phyloP scores from a whole-genome alignment of 352 stramenopile species.

The Phytophthora sansomeana region DNA sequence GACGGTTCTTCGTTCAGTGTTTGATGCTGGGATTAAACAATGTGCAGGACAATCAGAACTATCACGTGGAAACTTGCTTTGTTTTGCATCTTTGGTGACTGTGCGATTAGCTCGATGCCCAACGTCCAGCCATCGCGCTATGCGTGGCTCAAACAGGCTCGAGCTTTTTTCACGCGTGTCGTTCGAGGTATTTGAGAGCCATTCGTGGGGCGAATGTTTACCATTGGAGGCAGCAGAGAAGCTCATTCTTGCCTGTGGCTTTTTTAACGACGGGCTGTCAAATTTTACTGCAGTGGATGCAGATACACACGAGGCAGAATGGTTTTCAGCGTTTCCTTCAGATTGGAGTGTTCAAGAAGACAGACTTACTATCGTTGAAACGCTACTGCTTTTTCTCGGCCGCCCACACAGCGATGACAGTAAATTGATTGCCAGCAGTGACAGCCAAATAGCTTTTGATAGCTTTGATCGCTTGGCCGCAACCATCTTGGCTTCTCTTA shows the following conservation, averaged over 20 bases:
- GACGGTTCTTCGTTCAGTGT: conserved; percentile 16
- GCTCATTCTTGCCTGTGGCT: conserved; percentile 24
- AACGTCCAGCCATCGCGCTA: not conserved
- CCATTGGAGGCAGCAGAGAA: conserved; percentile 8
- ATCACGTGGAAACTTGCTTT: not conserved
- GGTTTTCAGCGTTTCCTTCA: conserved; percentile 3
- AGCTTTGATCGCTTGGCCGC: conserved; percentile 29
- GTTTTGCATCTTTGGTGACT: conserved; percentile 16
- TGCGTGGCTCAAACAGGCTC: not conserved
- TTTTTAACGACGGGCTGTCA: conserved; percentile 16
- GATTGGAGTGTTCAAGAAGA: conserved; percentile 1
- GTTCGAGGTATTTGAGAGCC: conserved; percentile 24
- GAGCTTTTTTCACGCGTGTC: conserved; percentile 24
- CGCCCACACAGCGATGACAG: not conserved
- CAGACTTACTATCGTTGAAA: conserved; percentile 20
- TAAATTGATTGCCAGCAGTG: not conserved
- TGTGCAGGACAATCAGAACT: conserved; percentile 10
- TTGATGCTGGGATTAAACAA: conserved; percentile 24
- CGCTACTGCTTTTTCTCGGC: conserved; percentile 27
- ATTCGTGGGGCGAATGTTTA: conserved; percentile 5
- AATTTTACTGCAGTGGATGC: conserved; percentile 16
- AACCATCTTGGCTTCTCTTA: conserved; percentile 13
- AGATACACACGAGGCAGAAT: conserved; percentile 2
- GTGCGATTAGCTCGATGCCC: conserved; percentile 16
- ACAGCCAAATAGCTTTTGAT: conserved; percentile 3